Evolutionary conservation across 106 monocot species (phyloP), one percentile per base, ranked within the genome.

Genomic region (Alisma plantagoaquatica): DNA sequence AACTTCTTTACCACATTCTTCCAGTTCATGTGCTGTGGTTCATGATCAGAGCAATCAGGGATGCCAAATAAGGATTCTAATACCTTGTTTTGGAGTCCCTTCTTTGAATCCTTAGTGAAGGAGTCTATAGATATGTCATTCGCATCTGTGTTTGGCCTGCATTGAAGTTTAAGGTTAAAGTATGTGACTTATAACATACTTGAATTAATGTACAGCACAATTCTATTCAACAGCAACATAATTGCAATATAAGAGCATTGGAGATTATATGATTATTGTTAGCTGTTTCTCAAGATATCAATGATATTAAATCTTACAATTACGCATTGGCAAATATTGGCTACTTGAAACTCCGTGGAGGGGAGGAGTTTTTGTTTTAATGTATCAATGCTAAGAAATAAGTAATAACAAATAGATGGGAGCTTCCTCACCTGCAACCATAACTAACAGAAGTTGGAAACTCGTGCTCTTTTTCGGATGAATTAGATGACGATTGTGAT

Each of bases 1-100:
- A 89, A 67, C 38, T 82, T 74, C 62, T 82, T 50, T 15, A 69
- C 81, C 41, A 84, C 66, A 59, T 78, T 82, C 63, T 84, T 96
- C 96, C 96, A 96, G 61, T 84, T 68, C 96, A 81, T 78, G 67
- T 12, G 19, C 45, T 31, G 78, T 53, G 73, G 57, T 32, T 73
- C 70, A 59, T 72, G 49, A 10, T 33, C 61, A 14, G 70, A 63
- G 29, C 1, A 20, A 27, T 69, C 58, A 49, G 81, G 64, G 12
- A 74, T 52, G 49, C 57, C 70, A 57, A 89, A 96, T 43, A 96
- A 64, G 48, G 77, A 78, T 12, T 75, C 84, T 26, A 96, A 58
- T 11, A 96, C 63, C 57, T 78, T 71, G 54, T 96, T 80, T 59
- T 73, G 88, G 35, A 81, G 62, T 49, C 65, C 65, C n/a, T 41